phyloP scores from a whole-genome alignment of 495 filamentous ascomycete genomes.

The Symbiotaphrina buchneri region DNA sequence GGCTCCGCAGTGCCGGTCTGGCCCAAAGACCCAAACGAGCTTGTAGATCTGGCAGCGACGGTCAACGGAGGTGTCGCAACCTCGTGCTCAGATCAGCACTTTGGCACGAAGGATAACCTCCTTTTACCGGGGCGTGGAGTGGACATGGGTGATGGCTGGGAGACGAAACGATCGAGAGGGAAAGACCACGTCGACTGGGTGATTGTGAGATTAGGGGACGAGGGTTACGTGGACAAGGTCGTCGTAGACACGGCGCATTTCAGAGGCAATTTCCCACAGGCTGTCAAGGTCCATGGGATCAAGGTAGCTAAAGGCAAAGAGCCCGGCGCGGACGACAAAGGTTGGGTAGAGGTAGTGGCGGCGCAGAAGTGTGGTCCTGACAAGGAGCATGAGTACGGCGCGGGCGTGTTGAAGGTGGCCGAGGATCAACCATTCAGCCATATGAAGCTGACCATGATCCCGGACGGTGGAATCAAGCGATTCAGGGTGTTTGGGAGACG shows the following conservation, averaged over 20 bases:
- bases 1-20: slow-evolving; percentile 57
- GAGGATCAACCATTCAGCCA: slow-evolving; percentile 41
- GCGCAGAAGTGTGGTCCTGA: slow-evolving; percentile 56
- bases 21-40: slow-evolving; percentile 29
- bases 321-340: slow-evolving; percentile 32
- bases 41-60: slow-evolving; percentile 67
- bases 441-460: slow-evolving; percentile 76
- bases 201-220: slow-evolving; percentile 52
- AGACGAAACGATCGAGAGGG: slow-evolving; percentile 58
- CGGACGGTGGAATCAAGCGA: slow-evolving; percentile 80
- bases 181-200: slow-evolving; percentile 73
- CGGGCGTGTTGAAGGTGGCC: slow-evolving; percentile 16
- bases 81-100: slow-evolving; percentile 68
- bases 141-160: slow-evolving; percentile 93
- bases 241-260: slow-evolving; percentile 81
- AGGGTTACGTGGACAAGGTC: slow-evolving; percentile 44
- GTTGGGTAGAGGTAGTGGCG: slow-evolving; percentile 47
- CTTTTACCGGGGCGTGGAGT: slow-evolving; percentile 67
- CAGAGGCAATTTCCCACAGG: slow-evolving; percentile 71
- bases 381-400: slow-evolving; percentile 52
- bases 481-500: slow-evolving; percentile 60
- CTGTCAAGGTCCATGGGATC: slow-evolving; percentile 45
- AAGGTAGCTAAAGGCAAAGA: slow-evolving; percentile 27
- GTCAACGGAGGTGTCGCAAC: slow-evolving; percentile 61
- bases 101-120: slow-evolving; percentile 61